A percentile compares a stretch with the other conserved stretches of the same genome.
phyloP scores from a whole-genome alignment of 306 rosid genomes.

The Dalbergia cultrata region DNA sequence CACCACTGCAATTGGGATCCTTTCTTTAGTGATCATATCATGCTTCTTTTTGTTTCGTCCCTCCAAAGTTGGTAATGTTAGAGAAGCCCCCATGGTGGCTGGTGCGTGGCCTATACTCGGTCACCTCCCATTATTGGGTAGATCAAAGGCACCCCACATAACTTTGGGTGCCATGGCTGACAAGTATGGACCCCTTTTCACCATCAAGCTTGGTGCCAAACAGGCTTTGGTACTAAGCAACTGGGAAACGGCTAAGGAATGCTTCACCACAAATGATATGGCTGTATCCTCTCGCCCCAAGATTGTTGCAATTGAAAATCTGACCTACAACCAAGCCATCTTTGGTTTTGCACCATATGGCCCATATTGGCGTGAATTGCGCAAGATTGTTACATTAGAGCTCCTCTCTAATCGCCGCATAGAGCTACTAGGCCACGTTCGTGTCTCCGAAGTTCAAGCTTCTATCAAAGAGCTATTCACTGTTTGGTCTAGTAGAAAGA shows the following conservation, averaged over 20 bases:
- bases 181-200: constrained; percentile 40
- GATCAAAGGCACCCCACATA: neutral
- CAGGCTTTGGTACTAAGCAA: constrained; percentile 42
- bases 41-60: neutral
- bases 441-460: constrained; percentile 41
- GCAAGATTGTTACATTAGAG: constrained; percentile 14
- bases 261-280: constrained; percentile 43
- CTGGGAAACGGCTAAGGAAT: constrained; percentile 51
- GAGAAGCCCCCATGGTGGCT: neutral
- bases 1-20: neutral
- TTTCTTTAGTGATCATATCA: neutral
- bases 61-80: neutral
- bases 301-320: neutral
- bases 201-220: constrained; percentile 30
- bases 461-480: constrained; percentile 16
- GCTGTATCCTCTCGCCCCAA: constrained; percentile 37
- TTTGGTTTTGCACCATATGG: constrained; percentile 49
- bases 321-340: constrained; percentile 45
- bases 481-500: neutral
- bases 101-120: constrained; percentile 50
- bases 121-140: constrained; percentile 12
- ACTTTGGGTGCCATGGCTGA: constrained; percentile 40
- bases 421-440: constrained; percentile 29
- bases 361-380: constrained; percentile 51
- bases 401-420: constrained; percentile 42